Evolutionary conservation across 495 filamentous ascomycete genomes (phyloP).

Genomic region (Collariella sp.): DNA sequence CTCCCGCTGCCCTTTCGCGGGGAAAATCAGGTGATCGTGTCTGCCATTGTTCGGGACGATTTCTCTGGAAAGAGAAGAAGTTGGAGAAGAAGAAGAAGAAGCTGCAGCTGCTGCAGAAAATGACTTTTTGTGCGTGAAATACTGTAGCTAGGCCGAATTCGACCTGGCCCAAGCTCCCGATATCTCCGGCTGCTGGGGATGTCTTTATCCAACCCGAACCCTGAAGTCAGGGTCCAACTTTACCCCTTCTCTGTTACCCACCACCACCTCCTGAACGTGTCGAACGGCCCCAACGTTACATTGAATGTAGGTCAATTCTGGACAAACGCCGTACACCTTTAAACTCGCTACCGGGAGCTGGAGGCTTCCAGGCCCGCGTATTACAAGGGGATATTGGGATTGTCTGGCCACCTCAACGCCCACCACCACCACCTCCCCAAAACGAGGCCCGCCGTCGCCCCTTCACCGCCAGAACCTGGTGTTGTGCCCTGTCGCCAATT

Average conservation of each 20-base stretch:
- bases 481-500: background rate
- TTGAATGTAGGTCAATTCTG: background rate
- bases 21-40: background rate
- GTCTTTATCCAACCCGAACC: background rate
- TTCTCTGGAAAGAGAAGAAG: background rate
- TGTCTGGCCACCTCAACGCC: background rate
- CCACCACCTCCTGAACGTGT: too few relatives aligned
- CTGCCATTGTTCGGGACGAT: background rate
- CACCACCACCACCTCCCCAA: background rate
- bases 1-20: background rate
- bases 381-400: conserved; percentile 9
- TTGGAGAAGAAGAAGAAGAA: conserved; percentile 1
- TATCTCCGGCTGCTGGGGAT: too few relatives aligned
- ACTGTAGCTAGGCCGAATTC: background rate
- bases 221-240: background rate
- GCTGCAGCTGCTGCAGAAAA: background rate
- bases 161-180: conserved; percentile 7
- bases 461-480: background rate
- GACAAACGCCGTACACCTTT: conserved; percentile 5
- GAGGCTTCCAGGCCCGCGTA: background rate
- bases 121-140: conserved; percentile 12
- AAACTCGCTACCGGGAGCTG: background rate
- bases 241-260: too few relatives aligned
- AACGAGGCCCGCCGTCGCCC: background rate
- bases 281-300: too few relatives aligned